Evolutionary conservation across 129 eudicot genomes (phyloP).

Genomic region (Scalesia atractyloides): DNA sequence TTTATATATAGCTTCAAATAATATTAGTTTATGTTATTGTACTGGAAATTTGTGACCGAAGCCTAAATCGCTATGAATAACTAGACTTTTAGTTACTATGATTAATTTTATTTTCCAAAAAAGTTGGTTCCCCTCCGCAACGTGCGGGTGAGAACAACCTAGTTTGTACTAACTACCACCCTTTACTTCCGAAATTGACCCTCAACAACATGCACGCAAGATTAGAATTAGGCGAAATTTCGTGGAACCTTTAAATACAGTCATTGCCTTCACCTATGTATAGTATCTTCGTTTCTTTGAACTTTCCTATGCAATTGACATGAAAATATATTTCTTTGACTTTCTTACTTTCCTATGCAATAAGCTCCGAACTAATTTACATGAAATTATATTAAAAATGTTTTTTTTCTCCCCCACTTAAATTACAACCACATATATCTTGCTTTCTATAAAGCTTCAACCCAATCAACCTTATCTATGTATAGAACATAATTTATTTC

Average conservation of each 20-base stretch:
- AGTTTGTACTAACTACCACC: not conserved
- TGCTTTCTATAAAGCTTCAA: not conserved
- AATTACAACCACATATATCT: not conserved
- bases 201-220: not conserved
- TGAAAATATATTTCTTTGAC: no score
- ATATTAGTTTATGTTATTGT: no score
- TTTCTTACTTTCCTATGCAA: no score
- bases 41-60: no score
- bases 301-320: not conserved
- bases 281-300: slow-evolving; percentile 1
- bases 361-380: no score
- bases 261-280: not conserved
- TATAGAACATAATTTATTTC: no score
- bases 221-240: not conserved
- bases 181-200: not conserved
- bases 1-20: no score
- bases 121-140: no score
- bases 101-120: no score
- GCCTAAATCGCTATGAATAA: no score
- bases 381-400: not conserved
- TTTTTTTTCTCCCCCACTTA: not conserved
- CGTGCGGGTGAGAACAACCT: no score
- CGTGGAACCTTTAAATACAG: not conserved
- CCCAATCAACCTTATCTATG: not conserved
- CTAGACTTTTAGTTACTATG: no score